These are phyloP conservation scores for Starmerella etchellsii DNA, from an alignment of 805 yeast genomes.

Conservation along the genomic window DNA sequence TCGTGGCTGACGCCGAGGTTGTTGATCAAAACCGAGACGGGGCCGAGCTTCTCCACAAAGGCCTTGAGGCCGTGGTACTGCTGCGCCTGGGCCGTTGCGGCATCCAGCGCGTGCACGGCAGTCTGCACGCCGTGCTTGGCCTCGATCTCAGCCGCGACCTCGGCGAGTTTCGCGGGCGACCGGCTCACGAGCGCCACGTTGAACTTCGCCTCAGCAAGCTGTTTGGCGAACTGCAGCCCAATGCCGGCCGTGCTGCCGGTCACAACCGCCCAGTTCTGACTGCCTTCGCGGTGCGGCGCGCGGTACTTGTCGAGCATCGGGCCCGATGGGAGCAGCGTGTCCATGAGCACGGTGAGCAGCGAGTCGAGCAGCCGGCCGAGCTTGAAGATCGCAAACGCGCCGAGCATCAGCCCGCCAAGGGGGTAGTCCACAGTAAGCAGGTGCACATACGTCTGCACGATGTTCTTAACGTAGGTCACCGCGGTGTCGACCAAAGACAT, in stretches of 20 bases:
- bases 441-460: not conserved
- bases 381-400: slow-evolving; percentile 12
- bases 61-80: slow-evolving; percentile 44
- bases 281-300: slow-evolving; percentile 28
- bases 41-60: slow-evolving; percentile 33
- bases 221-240: slow-evolving; percentile 81
- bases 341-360: slow-evolving; percentile 6
- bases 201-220: slow-evolving; percentile 75
- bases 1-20: slow-evolving; percentile 93
- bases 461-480: too few relatives aligned
- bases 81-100: slow-evolving; percentile 44
- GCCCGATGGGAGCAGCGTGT: slow-evolving; percentile 14
- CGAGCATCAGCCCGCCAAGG: slow-evolving; percentile 2
- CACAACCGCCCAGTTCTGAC: slow-evolving; percentile 67
- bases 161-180: slow-evolving; percentile 62
- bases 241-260: slow-evolving; percentile 98
- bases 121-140: slow-evolving; percentile 49
- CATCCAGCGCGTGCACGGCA: slow-evolving; percentile 63
- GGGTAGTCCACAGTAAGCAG: slow-evolving; percentile 5
- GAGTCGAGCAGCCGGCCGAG: slow-evolving; percentile 3
- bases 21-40: slow-evolving; percentile 67
- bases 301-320: slow-evolving; percentile 8
- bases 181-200: slow-evolving; percentile 76
- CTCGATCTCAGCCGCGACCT: slow-evolving; percentile 49
- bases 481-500: too few relatives aligned